These are phyloP conservation scores for Dalechampia spathulata DNA, from an alignment of 441 rosid species.

Conservation along the genomic window DNA sequence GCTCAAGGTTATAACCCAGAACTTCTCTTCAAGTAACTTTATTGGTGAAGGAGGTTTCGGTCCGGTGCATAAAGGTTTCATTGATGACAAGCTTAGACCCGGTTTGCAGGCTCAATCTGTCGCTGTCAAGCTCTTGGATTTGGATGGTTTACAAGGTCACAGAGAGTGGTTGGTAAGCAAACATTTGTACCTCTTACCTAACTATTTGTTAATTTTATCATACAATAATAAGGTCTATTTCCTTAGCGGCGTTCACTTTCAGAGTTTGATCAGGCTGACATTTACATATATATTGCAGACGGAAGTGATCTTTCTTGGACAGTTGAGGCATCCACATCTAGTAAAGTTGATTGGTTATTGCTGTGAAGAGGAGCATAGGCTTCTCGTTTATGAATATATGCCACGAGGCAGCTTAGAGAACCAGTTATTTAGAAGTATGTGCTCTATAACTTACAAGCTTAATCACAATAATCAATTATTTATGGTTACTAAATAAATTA, in stretches of 20 bases:
- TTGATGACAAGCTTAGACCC: constrained; percentile 58
- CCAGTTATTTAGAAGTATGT: constrained; percentile 69
- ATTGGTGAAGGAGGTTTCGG: constrained; percentile 88
- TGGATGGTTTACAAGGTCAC: constrained; percentile 78
- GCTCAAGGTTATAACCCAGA: constrained; percentile 46
- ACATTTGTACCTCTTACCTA: neutral
- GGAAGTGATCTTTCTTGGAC: constrained; percentile 76
- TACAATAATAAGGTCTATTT: neutral
- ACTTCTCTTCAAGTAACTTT: constrained; percentile 49
- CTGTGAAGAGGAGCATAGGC: constrained; percentile 69
- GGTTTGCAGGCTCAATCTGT: constrained; percentile 67
- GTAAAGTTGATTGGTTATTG: constrained; percentile 77
- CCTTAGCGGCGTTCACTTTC: constrained; percentile 3
- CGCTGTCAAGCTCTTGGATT: constrained; percentile 72
- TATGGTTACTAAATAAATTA: neutral
- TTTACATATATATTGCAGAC: too few species aligned
- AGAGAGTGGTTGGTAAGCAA: constrained; percentile 89
- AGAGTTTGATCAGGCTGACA: constrained; percentile 3
- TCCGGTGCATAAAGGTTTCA: constrained; percentile 77
- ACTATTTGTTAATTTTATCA: neutral
- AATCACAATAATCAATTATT: neutral
- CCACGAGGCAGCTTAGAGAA: constrained; percentile 76
- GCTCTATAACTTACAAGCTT: neutral
- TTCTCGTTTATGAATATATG: constrained; percentile 71
- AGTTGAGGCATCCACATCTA: constrained; percentile 60